phyloP scores from a whole-genome alignment of 2,329 filamentous ascomycete genomes.

The Chaetomium olivaceum region DNA sequence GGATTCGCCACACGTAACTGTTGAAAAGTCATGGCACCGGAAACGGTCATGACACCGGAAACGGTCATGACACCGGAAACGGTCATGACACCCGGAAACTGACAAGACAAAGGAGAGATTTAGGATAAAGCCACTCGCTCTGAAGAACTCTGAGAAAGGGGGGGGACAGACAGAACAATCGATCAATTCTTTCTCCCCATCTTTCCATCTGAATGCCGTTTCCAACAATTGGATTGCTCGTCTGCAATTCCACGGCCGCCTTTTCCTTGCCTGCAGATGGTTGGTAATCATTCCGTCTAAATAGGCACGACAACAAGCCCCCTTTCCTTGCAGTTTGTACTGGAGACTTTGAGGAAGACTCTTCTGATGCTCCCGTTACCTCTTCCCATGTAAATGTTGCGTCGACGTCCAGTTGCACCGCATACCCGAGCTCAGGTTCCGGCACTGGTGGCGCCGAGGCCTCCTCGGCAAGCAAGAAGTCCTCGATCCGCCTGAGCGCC shows the following conservation, averaged over 20 bases:
- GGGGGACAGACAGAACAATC: no score
- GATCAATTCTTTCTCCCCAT: no score
- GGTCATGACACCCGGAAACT: no score
- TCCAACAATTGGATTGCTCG: neutral
- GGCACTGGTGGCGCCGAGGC: no score
- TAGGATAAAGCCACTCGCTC: no score
- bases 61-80: no score
- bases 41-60: no score
- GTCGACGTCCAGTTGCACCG: neutral
- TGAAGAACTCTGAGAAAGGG: no score
- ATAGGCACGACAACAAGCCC: neutral
- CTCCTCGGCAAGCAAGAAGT: neutral
- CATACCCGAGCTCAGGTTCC: neutral
- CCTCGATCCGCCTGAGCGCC: neutral
- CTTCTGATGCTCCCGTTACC: neutral
- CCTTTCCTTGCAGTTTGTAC: neutral
- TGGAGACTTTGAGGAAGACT: neutral
- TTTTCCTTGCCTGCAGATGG: neutral
- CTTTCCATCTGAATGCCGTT: no score
- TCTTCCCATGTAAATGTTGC: neutral
- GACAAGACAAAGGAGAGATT: no score
- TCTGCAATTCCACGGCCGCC: neutral
- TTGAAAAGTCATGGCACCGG: no score
- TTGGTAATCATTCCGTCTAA: neutral
- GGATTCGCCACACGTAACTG: no score